A percentile compares a stretch with the other conserved stretches of the same genome.
Evolutionary conservation across 2,329 filamentous ascomycete genomes (phyloP).

Genomic region (Calonectria pteridis): DNA sequence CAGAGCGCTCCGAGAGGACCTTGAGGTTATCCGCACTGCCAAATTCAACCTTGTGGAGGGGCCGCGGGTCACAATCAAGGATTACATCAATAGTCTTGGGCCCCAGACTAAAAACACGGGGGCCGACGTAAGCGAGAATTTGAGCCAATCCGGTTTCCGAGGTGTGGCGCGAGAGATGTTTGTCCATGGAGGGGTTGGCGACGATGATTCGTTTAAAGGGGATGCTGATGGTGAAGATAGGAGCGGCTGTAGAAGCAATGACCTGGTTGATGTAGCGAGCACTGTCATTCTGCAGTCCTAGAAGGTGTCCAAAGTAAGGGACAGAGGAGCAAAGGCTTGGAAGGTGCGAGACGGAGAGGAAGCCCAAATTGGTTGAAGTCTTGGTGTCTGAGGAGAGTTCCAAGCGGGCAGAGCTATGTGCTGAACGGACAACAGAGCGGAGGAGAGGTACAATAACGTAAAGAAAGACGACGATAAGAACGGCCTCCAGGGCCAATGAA

Average conservation of each 20-base stretch:
- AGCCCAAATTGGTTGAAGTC: slow-evolving; percentile 10
- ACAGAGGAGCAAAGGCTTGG: slow-evolving; percentile 37
- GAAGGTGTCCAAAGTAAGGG: slow-evolving; percentile 44
- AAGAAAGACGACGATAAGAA: slow-evolving; percentile 24
- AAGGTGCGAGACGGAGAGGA: slow-evolving; percentile 35
- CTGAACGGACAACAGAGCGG: slow-evolving; percentile 5
- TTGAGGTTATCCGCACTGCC: slow-evolving; percentile 38
- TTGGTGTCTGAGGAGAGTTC: slow-evolving; percentile 23
- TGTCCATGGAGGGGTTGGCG: slow-evolving; percentile 45
- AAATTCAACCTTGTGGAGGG: slow-evolving; percentile 45
- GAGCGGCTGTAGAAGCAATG: slow-evolving; percentile 37
- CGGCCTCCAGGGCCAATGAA: slow-evolving; percentile 20
- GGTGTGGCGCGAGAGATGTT: slow-evolving; percentile 43
- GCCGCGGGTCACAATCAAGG: slow-evolving; percentile 44
- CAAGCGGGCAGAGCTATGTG: background rate
- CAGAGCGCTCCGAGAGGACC: slow-evolving; percentile 39
- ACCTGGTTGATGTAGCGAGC: slow-evolving; percentile 44
- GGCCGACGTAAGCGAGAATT: slow-evolving; percentile 46
- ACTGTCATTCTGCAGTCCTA: slow-evolving; percentile 41
- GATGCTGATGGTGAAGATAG: slow-evolving; percentile 47
- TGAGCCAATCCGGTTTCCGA: slow-evolving; percentile 47
- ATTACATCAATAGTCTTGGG: slow-evolving; percentile 39
- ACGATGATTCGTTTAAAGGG: slow-evolving; percentile 45
- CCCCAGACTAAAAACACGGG: slow-evolving; percentile 43
- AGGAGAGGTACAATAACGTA: slow-evolving; percentile 26